Base-by-base conservation (phyloP, 345 rosid genomes). In the Acer negundo region DNA sequence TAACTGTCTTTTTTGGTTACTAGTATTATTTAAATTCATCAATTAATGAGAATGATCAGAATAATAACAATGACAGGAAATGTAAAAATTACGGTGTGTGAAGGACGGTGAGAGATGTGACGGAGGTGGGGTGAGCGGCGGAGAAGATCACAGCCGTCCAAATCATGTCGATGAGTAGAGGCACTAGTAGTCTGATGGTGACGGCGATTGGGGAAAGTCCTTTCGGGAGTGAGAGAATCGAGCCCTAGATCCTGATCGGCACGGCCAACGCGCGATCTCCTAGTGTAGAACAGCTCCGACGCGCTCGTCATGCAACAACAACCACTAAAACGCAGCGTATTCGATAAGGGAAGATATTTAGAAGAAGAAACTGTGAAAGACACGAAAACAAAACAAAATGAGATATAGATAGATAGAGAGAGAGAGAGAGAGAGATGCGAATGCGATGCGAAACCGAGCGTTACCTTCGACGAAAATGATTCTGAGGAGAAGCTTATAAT, bases 241-340 rank as follows among this genome's bases (percentile, higher is more conserved):
- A 83, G 75, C 42, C 67, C 90, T 7, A 69, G 78, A 74, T 82
- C 92, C 68, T 78, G 83, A 76, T 78, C 85, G 75, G 84, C 11
- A 42, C 98, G 92, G 65, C 84, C 88, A 75, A 80, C 80, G 46
- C 99, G 95, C 31, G 91, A 95, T 84, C 99, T 87, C 78, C 99
- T 78, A 63, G 80, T 89, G 76, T 93, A 87, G 86, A 95, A 92
- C 23, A 95, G 85, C 88, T 95, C 98, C 67, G 96, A 89, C 70
- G 95, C 95, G 84, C 93, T 93, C 91, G 98, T 89, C 98, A 93
- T 93, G 80, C 97, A 59, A 59, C 63, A 19, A n/a, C 26, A 0
- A 58, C 7, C 7, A 85, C 85, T 78, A 15, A 28, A 61, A 73
- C 66, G 40, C 47, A 62, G 61, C 47, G 61, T 35, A 10, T 20